Evolutionary conservation across 2,329 filamentous ascomycete genomes (phyloP), one percentile per base, ranked within the genome.

Genomic region (Rhynchosporium agropyri): DNA sequence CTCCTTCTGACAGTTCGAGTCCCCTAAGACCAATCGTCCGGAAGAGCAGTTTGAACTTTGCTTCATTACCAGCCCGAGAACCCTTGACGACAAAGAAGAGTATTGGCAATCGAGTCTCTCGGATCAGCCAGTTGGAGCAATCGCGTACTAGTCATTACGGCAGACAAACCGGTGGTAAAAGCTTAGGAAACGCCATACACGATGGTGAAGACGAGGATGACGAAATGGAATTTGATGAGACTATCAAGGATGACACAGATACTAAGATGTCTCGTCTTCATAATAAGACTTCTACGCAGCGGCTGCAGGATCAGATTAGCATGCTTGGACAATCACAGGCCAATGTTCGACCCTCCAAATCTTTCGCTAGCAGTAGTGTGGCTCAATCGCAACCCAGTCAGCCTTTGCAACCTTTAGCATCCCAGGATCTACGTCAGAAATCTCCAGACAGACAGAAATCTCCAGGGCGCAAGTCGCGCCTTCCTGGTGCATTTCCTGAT

Each of bases 31-130:
- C 89, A 1, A 81, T 91, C 36, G 69, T 96, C 68, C 88, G 94
- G 64, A 98, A 98, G 81, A 97, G 93, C 77, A 98, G 94, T 74
- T 83, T 99, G 64, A 96, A 90, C 63, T 98, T 99, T 77, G 92
- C 95, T 43, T 92, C 95, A 20, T 81, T 99, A 12, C 95, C 95
- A 36, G 93, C 94, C 2, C 85, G 95, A 65, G 94, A 98, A 72
- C 94, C 94, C 42, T 80, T 98, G 58, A 86, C 87, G 38, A 85
- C 85, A 15, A 96, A 96, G 75, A 94, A 93, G 78, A 96, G 90
- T 74, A 85, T 92, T 72, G 92, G 88, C 15, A 82, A 84, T 26
- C 83, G 91, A 56, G 78, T 85, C 58, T 93, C 91, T 28, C 83
- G 91, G 64, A 90, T 86, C 6, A 96, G 91, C 71, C 89, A 97